phyloP scores from a whole-genome alignment of 257 asterid genomes.

The Solanum piurae region DNA sequence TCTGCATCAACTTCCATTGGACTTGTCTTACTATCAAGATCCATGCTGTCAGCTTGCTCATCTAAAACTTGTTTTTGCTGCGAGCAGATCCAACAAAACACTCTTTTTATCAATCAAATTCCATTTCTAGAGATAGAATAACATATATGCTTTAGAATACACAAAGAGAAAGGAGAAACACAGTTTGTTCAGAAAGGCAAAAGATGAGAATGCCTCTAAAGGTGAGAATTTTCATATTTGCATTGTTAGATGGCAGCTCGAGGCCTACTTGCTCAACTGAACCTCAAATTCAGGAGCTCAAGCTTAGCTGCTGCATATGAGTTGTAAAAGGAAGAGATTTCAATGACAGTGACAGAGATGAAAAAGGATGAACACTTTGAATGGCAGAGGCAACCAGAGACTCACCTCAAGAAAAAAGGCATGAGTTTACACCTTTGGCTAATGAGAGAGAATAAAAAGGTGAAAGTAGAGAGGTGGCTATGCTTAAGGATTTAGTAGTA shows the following conservation, averaged over 20 bases:
- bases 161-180: not conserved
- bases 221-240: not conserved
- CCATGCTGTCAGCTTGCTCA: conserved; percentile 24
- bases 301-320: not conserved
- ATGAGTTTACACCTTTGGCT: not conserved
- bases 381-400: not conserved
- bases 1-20: conserved; percentile 19
- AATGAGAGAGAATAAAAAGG: not conserved
- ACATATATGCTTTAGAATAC: not conserved
- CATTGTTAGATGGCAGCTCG: not conserved
- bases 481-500: not conserved
- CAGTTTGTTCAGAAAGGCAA: not conserved
- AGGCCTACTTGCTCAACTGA: not conserved
- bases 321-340: not conserved
- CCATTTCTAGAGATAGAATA: not conserved
- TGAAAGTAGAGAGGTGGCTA: not conserved
- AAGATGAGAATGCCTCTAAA: not conserved
- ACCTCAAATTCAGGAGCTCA: not conserved
- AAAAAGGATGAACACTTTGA: not conserved
- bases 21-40: conserved; percentile 21
- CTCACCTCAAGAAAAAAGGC: not conserved
- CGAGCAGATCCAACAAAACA: conserved; percentile 4
- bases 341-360: not conserved
- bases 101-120: conserved; percentile 4
- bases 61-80: conserved; percentile 56